Evolutionary conservation across 1,139 yeast species (phyloP).

Genomic region (Candida tropicalis): DNA sequence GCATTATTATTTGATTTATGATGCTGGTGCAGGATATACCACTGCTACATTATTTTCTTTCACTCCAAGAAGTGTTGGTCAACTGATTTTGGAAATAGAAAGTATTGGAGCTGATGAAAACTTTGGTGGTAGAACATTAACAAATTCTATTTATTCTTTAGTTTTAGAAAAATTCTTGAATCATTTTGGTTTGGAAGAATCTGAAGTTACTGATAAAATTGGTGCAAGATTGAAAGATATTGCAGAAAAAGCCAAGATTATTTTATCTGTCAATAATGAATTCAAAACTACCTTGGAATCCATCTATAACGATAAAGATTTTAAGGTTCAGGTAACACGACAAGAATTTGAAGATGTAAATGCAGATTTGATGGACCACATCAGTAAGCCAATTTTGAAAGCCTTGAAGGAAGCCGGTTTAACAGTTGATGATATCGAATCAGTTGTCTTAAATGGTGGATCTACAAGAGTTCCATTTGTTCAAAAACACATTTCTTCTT

Average conservation of each 20-base stretch:
- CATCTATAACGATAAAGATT: slow-evolving; percentile 69
- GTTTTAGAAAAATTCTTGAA: slow-evolving; percentile 59
- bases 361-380: slow-evolving; percentile 43
- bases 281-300: slow-evolving; percentile 74
- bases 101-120: slow-evolving; percentile 68
- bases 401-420: slow-evolving; percentile 46
- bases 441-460: slow-evolving; percentile 88
- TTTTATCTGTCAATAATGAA: slow-evolving; percentile 85
- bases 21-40: slow-evolving; percentile 92
- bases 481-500: slow-evolving; percentile 56
- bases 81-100: slow-evolving; percentile 58
- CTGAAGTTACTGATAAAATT: slow-evolving; percentile 54
- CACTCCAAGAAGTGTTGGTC: slow-evolving; percentile 42
- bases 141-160: slow-evolving; percentile 62
- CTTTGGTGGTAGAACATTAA: slow-evolving; percentile 77
- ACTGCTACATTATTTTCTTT: slow-evolving; percentile 80
- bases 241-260: slow-evolving; percentile 84
- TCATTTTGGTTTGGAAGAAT: slow-evolving; percentile 38
- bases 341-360: slow-evolving; percentile 72
- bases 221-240: slow-evolving; percentile 73
- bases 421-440: slow-evolving; percentile 46
- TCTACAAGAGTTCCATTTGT: slow-evolving; percentile 89
- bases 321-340: slow-evolving; percentile 65
- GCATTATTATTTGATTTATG: slow-evolving; percentile 75
- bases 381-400: slow-evolving; percentile 56